Evolutionary conservation across 2,329 filamentous ascomycete genomes (phyloP).

Genomic region (Tolypocladium sp.): DNA sequence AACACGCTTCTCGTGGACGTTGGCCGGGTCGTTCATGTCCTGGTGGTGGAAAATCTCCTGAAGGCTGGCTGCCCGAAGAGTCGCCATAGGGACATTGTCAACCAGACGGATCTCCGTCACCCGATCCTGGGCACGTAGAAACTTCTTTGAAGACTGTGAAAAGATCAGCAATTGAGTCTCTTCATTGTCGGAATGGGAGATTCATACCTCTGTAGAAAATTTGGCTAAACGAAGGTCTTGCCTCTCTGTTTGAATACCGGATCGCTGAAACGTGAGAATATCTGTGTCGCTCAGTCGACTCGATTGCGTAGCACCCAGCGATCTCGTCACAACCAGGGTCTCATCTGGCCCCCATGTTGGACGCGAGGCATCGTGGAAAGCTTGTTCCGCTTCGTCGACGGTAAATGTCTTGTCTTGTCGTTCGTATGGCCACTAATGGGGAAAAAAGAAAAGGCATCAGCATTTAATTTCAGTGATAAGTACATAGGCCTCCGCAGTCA

Average conservation of each 20-base stretch:
- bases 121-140: slow-evolving; percentile 45
- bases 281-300: slow-evolving; percentile 19
- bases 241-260: slow-evolving; percentile 50
- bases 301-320: slow-evolving; percentile 28
- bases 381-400: slow-evolving; percentile 54
- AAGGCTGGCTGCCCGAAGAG: slow-evolving; percentile 27
- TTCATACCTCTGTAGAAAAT: slow-evolving; percentile 45
- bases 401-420: slow-evolving; percentile 64
- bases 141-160: slow-evolving; percentile 42
- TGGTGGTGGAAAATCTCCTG: slow-evolving; percentile 31
- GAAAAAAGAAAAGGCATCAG: slow-evolving; percentile 31
- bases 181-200: neutral
- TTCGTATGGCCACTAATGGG: slow-evolving; percentile 71
- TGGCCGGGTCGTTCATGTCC: slow-evolving; percentile 32
- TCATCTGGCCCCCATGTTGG: slow-evolving; percentile 73
- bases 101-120: slow-evolving; percentile 43
- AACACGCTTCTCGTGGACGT: slow-evolving; percentile 59
- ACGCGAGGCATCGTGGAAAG: slow-evolving; percentile 65
- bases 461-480: slow-evolving; percentile 21
- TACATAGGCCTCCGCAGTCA: neutral
- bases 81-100: slow-evolving; percentile 52
- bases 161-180: slow-evolving; percentile 8
- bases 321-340: slow-evolving; percentile 52
- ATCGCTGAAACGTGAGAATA: slow-evolving; percentile 23
- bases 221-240: slow-evolving; percentile 58